Evolutionary conservation across 2,329 filamentous ascomycete genomes (phyloP).

Genomic region (Metarhizium guizhouense): DNA sequence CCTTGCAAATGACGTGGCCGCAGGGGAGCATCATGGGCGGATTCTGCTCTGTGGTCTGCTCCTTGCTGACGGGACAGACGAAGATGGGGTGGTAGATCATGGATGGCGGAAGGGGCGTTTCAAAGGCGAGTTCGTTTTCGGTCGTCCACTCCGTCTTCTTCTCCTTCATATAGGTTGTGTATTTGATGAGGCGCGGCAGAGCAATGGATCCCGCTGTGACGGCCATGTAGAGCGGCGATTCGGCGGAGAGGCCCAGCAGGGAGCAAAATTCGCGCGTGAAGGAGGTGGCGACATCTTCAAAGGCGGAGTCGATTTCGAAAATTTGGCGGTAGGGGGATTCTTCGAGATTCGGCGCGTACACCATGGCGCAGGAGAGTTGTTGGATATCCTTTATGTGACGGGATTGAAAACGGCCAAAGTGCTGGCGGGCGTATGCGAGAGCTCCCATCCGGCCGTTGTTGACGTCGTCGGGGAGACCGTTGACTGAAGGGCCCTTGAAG

Average conservation of each 20-base stretch:
- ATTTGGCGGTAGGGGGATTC: conserved; percentile 70
- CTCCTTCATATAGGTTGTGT: conserved; percentile 77
- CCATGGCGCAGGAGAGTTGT: conserved; percentile 71
- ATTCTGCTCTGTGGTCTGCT: conserved; percentile 87
- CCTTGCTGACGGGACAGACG: conserved; percentile 93
- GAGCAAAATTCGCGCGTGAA: conserved; percentile 96
- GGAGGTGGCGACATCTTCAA: conserved; percentile 73
- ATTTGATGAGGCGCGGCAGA: conserved; percentile 79
- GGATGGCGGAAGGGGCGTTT: conserved; percentile 49
- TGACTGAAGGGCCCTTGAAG: conserved; percentile 54
- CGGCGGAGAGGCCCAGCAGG: conserved; percentile 77
- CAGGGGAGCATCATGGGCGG: conserved; percentile 96
- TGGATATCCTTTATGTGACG: conserved; percentile 74
- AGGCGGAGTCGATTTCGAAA: conserved; percentile 68
- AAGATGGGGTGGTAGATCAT: conserved; percentile 91
- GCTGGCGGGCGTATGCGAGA: conserved; percentile 62
- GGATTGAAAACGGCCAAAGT: conserved; percentile 66
- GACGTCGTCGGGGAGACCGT: conserved; percentile 45
- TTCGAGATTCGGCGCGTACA: conserved; percentile 65
- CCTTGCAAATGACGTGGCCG: conserved; percentile 84
- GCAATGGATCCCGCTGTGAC: conserved; percentile 89
- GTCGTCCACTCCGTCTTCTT: conserved; percentile 95
- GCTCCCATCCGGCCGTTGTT: conserved; percentile 54
- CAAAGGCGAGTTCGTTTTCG: conserved; percentile 77
- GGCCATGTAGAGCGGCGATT: conserved; percentile 87